Base-by-base conservation (phyloP, 495 filamentous ascomycete species). In the Pseudomonodictys pantanalensis region DNA sequence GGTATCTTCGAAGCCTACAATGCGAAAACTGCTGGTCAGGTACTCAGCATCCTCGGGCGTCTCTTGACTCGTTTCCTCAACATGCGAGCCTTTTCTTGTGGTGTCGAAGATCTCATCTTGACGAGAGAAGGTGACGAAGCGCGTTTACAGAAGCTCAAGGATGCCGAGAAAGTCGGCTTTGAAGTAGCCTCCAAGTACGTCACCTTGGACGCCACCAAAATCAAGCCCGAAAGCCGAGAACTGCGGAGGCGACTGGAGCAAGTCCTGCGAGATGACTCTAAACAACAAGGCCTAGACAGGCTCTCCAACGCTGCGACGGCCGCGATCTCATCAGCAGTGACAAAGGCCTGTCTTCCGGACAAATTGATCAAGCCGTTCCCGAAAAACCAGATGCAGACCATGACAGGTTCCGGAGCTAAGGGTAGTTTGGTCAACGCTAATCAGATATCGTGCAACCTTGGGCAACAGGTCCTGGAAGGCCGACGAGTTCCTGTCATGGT, bases 381-480 rank as follows among this genome's bases (percentile, higher is more conserved):
- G 0, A 87, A 86, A 68, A 99, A 99, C 64, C 95, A 97, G 71
- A 97, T 99, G 91, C 95, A 97, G 78, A 83, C 86, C 58, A 99
- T 99, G 95, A 99, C 95, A 9, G 85, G 86, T 2, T 95, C 95
- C 24, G 95, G 95, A 67, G 95, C 95, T 46, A 99, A 99, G 79
- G 93, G 95, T 68, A 87, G 81, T 32, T 73, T 79, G 51, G 95
- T 97, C 67, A 99, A 99, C 71, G 95, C 95, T 54, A 96, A 93
- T 66, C 83, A 96, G 52, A 97, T 99, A 76, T 96, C 91, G 28
- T 97, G 92, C 73, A 95, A 97, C 69, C 81, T 99, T 54, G 95
- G 95, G 23, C 95, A 99, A 69, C 95, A 99, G 69, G 88, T 95
- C 74, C 76, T 99, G 63, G 95, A 99, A 78, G 95, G 95, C 67